These are phyloP conservation scores for Simmondsia chinensis DNA, from an alignment of 148 eudicot genomes.

Conservation along the genomic window DNA sequence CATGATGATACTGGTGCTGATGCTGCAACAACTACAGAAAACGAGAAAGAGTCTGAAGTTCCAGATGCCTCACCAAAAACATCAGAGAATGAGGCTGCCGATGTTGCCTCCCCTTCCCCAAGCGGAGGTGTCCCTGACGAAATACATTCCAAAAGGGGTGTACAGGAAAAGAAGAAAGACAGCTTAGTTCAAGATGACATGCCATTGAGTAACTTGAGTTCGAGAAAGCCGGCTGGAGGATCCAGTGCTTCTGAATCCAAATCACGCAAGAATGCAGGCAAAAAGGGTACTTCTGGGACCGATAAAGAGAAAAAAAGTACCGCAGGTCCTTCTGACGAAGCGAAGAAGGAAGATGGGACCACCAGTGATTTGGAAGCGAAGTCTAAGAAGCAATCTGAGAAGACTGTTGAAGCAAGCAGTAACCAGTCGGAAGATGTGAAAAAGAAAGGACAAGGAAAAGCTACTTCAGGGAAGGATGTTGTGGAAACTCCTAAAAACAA, in stretches of 20 bases:
- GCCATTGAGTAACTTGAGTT: slow-evolving; percentile 19
- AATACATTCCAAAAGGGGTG: slow-evolving; percentile 20
- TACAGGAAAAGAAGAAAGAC: slow-evolving; percentile 29
- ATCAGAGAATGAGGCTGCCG: slow-evolving; percentile 26
- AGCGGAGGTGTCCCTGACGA: slow-evolving; percentile 34
- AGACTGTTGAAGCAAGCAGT: slow-evolving; percentile 24
- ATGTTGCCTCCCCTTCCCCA: slow-evolving; percentile 34
- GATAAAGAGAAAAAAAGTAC: slow-evolving; percentile 23
- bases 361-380: slow-evolving; percentile 31
- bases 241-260: slow-evolving; percentile 25
- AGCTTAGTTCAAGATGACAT: slow-evolving; percentile 24
- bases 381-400: slow-evolving; percentile 19
- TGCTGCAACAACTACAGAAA: slow-evolving; percentile 17
- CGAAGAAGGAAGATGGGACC: slow-evolving; percentile 27
- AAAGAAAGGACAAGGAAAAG: slow-evolving; percentile 18
- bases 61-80: slow-evolving; percentile 25
- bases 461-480: slow-evolving; percentile 11
- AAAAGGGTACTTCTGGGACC: slow-evolving; percentile 22
- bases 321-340: slow-evolving; percentile 15
- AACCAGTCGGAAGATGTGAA: slow-evolving; percentile 25
- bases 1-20: slow-evolving; percentile 23
- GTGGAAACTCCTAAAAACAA: slow-evolving; percentile 19
- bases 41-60: slow-evolving; percentile 19
- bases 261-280: slow-evolving; percentile 19
- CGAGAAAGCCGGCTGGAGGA: slow-evolving; percentile 29